phyloP scores from a whole-genome alignment of 2,329 filamentous ascomycete genomes.

The Orbilia oligospora region DNA sequence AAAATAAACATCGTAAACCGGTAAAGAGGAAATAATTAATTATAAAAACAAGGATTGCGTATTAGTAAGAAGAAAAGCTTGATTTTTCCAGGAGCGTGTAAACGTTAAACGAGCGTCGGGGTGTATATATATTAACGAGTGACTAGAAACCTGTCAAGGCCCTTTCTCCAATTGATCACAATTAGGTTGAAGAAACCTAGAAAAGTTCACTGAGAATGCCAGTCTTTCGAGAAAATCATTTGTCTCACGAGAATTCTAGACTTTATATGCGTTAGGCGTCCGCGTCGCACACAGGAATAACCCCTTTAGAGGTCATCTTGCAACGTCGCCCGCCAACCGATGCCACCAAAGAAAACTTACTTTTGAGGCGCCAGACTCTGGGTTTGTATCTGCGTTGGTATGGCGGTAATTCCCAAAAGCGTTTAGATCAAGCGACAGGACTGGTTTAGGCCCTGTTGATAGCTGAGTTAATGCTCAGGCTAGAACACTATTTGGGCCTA shows the following conservation, averaged over 20 bases:
- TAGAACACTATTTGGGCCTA: too few species aligned
- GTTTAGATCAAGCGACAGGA: not conserved
- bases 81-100: too few species aligned
- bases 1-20: constrained; percentile 33
- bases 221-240: not conserved
- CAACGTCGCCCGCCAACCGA: not conserved
- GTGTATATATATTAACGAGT: not conserved
- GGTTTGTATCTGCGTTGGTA: not conserved
- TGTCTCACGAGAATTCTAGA: not conserved
- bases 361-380: constrained; percentile 4
- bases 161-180: not conserved
- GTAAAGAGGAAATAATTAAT: not conserved
- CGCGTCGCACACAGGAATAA: constrained; percentile 31
- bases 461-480: too few species aligned
- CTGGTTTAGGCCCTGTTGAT: not conserved
- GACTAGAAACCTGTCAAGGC: not conserved
- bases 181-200: not conserved
- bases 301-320: not conserved
- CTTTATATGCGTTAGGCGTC: not conserved
- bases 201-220: not conserved
- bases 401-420: not conserved
- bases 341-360: not conserved
- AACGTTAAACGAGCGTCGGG: constrained; percentile 18
- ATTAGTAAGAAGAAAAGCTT: not conserved
- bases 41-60: not conserved